Conservation (phyloP, 1,284 basidiomycete species). For the Butyriboletus pseudospeciosus region DNA sequence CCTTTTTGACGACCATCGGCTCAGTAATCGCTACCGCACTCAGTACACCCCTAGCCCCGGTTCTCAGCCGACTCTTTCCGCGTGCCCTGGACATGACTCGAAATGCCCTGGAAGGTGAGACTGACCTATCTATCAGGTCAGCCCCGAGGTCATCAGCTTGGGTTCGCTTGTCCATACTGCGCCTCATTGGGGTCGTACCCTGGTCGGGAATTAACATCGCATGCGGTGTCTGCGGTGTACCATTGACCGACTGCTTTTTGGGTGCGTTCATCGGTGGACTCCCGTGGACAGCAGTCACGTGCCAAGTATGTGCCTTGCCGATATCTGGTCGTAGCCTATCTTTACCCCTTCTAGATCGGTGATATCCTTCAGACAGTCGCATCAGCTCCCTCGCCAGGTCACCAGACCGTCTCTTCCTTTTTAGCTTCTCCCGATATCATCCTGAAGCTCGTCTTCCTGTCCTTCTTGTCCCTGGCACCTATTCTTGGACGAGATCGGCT, state of each 20-base stretch:
- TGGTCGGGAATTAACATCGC: conserved; percentile 96
- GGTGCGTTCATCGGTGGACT: conserved; percentile 77
- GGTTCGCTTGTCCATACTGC: conserved; percentile 80
- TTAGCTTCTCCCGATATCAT: conserved; percentile 68
- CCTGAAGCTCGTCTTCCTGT: conserved; percentile 66
- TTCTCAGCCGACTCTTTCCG: conserved; percentile 76
- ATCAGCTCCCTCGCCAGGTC: conserved; percentile 59
- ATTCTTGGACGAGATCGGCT: conserved; percentile 66
- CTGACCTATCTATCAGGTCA: conserved; percentile 33
- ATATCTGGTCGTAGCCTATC: conserved; percentile 5
- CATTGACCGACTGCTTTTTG: conserved; percentile 67
- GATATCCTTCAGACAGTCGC: conserved; percentile 78
- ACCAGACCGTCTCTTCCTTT: conserved; percentile 67
- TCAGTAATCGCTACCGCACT: conserved; percentile 76
- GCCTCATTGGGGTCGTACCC: conserved; percentile 84
- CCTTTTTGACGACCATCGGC: conserved; percentile 79
- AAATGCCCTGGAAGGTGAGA: conserved; percentile 56
- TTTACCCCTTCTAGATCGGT: conserved; percentile 52
- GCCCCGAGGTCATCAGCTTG: conserved; percentile 60
- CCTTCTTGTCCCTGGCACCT: conserved; percentile 72
- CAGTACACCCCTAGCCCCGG: conserved; percentile 77
- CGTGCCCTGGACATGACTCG: conserved; percentile 79
- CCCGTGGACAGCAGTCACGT: conserved; percentile 83
- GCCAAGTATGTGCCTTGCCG: conserved; percentile 52
- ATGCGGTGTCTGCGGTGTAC: conserved; percentile 82